Base-by-base conservation (phyloP, 768 basidiomycete genomes). In the Tricholoma hemisulphureum region DNA sequence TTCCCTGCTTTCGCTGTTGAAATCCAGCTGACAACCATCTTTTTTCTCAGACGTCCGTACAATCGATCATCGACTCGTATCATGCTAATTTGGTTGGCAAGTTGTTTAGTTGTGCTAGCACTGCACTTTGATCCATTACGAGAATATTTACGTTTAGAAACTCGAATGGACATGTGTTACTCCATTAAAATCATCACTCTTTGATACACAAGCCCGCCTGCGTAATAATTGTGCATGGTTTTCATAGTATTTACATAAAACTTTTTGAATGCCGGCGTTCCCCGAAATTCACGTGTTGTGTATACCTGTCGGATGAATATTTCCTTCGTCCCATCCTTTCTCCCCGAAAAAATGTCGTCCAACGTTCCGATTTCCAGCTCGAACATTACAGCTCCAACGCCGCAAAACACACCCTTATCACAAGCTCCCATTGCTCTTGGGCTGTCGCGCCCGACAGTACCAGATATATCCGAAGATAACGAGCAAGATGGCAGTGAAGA, bases 341-440 rank as follows among this genome's bases (percentile, higher is more conserved):
- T 13, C 14, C 14, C 31, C 5, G 10, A 31, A 18, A 62, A 60
- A 34, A 91, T 91, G 89, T 87, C 87, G 49, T 82, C 82, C 68
- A 86, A 78, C 68, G 72, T 91, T 53, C 83, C 85, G 65, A 90
- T 91, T 71, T 73, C 77, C 26, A 73, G 76, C 43, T 70, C 74
- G 56, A 83, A 83, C 73, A 76, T 87, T 23, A 87, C 89, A 3
- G 93, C 94, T n/a, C 93, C 94, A 7, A 97, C 94, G 14, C 94
- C 94, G 21, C 90, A 92, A 77, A 96, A 97, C 75, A 96, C 95
- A 3, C 95, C 94, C 10, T 76, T 93, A 60, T 86, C 78, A 54
- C 84, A 90, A 63, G 90, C 91, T 11, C 92, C 93, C 55, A 88
- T 96, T 73, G 81, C 87, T 1, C 59, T 75, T 6, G 90, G 88